phyloP scores from a whole-genome alignment of 1,284 basidiomycete species.

The Marasmius tenuissimus region DNA sequence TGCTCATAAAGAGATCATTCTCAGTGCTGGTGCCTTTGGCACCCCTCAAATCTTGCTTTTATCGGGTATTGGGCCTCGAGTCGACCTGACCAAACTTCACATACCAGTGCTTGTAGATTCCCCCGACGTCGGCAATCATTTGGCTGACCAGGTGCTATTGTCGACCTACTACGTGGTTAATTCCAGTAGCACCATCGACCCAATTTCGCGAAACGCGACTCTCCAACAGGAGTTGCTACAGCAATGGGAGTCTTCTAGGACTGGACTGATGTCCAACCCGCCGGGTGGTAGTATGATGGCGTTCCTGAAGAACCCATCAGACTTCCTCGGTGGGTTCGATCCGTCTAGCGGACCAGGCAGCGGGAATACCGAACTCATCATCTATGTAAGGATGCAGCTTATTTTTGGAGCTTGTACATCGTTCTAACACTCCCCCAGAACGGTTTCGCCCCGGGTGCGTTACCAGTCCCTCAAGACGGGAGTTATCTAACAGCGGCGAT shows the following conservation, averaged over 20 bases:
- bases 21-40: slow-evolving; percentile 15
- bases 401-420: not conserved
- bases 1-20: slow-evolving; percentile 16
- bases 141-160: slow-evolving; percentile 15
- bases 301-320: not conserved
- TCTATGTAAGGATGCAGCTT: slow-evolving; percentile 13
- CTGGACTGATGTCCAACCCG: not conserved
- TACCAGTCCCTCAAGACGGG: slow-evolving; percentile 9
- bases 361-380: slow-evolving; percentile 14
- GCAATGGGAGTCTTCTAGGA: slow-evolving; percentile 11
- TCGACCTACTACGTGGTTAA: slow-evolving; percentile 12
- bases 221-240: slow-evolving; percentile 2
- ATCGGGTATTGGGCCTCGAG: slow-evolving; percentile 17
- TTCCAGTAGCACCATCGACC: slow-evolving; percentile 16
- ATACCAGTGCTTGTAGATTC: slow-evolving; percentile 15
- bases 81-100: slow-evolving; percentile 10
- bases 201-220: slow-evolving; percentile 2
- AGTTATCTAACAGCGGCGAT: slow-evolving; percentile 12
- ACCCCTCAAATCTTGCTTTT: slow-evolving; percentile 12
- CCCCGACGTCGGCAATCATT: slow-evolving; percentile 17
- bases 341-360: slow-evolving; percentile 17
- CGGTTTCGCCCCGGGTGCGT: not conserved
- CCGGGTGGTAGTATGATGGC: not conserved
- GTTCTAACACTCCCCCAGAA: not conserved
- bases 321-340: slow-evolving; percentile 4